Evolutionary conservation across 2,329 filamentous ascomycete genomes (phyloP), one percentile per base, ranked within the genome.

Genomic region (Achaetomium macrosporum): DNA sequence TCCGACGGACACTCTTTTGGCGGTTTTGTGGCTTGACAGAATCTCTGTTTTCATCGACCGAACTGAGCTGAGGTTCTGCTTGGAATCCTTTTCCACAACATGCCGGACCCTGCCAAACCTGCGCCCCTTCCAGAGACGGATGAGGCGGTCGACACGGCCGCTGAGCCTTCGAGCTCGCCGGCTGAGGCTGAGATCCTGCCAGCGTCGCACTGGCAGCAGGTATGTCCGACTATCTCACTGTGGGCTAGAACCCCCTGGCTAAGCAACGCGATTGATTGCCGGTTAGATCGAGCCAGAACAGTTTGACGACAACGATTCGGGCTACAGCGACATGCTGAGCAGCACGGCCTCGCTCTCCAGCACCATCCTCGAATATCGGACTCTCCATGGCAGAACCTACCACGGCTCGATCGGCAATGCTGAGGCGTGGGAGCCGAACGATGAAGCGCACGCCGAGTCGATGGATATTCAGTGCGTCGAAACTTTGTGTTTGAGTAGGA

Each of bases 401-500:
- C 53, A 53, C 15, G 45, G 40, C 19, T 31, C 55, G 2, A 45
- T 59, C 25, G 55, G 54, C 31, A 41, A 50, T 17, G 47, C 55
- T 8, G 42, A 53, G 30, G 42, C 17, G 19, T 56, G 56, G 57
- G 42, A 31, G 6, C 57, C 57, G 1, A 59, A 59, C 20, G 52
- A 59, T 35, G 50, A 30, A 10, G 37, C 30, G 15, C 56, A 54
- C 13, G 49, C 42, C 16, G 51, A 54, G 41, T 43, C 52, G 6
- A 52, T 72, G 12, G 68, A 73, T 47, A 64, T 73, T 19, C 44
- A 53, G 53, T 55, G 43, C 29, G 41, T 29, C 20, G 31, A 15
- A 25, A 9, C 8, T 7, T 11, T 7, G 7, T 29, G 3, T 12
- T 11, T 9, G 5, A 11, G 11, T 35, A 15, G 25, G 7, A 25